phyloP scores from a whole-genome alignment of 208 protist species.

The Leishmania amazonensis region DNA sequence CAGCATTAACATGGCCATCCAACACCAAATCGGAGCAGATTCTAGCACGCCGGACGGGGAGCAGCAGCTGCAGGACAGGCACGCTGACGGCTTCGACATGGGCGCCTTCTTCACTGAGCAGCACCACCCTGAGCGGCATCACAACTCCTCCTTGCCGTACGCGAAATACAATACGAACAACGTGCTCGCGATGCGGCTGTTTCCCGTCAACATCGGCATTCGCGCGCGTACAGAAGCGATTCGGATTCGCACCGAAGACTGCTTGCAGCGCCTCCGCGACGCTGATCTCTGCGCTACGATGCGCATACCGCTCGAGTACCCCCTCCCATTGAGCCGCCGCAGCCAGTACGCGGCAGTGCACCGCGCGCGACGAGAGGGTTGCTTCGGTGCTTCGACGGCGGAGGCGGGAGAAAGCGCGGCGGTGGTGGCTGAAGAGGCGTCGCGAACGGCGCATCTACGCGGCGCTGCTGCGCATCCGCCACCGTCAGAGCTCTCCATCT shows the following conservation, averaged over 20 bases:
- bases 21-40: slow-evolving; percentile 36
- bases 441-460: slow-evolving; percentile 35
- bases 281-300: slow-evolving; percentile 45
- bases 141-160: slow-evolving; percentile 69
- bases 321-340: slow-evolving; percentile 37
- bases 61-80: not conserved
- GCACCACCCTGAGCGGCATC: slow-evolving; percentile 56
- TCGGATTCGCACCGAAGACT: slow-evolving; percentile 68
- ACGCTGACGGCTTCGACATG: slow-evolving; percentile 40
- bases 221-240: slow-evolving; percentile 49
- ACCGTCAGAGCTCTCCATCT: slow-evolving; percentile 59
- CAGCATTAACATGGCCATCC: slow-evolving; percentile 31
- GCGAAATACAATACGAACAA: slow-evolving; percentile 55
- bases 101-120: slow-evolving; percentile 36
- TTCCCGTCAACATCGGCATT: slow-evolving; percentile 66
- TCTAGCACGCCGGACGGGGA: slow-evolving; percentile 7
- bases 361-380: not conserved
- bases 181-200: slow-evolving; percentile 62
- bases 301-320: slow-evolving; percentile 48
- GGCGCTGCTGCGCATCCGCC: slow-evolving; percentile 65
- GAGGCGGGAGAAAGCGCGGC: not conserved
- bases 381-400: not conserved
- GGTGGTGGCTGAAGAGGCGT: not conserved
- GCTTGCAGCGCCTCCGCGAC: slow-evolving; percentile 50
- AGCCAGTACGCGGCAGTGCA: slow-evolving; percentile 13